Conservation (phyloP, 768 basidiomycete genomes). For the Suillus occidentalis region DNA sequence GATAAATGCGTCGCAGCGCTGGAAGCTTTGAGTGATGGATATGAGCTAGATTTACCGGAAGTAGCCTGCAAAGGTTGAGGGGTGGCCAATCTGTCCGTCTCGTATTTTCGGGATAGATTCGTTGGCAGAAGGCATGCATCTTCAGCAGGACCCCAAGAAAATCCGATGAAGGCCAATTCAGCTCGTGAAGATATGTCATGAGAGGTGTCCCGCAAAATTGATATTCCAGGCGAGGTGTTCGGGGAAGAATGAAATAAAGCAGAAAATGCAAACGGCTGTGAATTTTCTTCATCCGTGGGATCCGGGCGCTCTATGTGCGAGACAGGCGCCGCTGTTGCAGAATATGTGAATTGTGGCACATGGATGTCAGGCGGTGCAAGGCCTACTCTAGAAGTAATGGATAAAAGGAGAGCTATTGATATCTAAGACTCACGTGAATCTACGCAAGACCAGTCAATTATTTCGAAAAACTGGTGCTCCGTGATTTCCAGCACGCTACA, state of each 20-base stretch:
- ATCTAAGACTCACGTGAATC: slow-evolving; percentile 44
- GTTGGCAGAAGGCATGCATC: slow-evolving; percentile 52
- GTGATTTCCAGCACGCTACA: slow-evolving; percentile 58
- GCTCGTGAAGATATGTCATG: slow-evolving; percentile 33
- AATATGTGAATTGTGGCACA: slow-evolving; percentile 71
- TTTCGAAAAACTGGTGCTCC: slow-evolving; percentile 63
- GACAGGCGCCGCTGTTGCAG: slow-evolving; percentile 37
- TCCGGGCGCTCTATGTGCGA: slow-evolving; percentile 29
- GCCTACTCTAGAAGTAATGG: slow-evolving; percentile 34
- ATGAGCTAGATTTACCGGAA: slow-evolving; percentile 12
- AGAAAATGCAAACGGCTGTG: slow-evolving; percentile 75
- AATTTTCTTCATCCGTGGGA: slow-evolving; percentile 31
- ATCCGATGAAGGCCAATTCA: slow-evolving; percentile 69
- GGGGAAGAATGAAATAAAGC: slow-evolving; percentile 76
- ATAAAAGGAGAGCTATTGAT: slow-evolving; percentile 4
- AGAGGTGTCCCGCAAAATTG: slow-evolving; percentile 45
- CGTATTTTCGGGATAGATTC: slow-evolving; percentile 7
- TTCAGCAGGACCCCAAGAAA: slow-evolving; percentile 80
- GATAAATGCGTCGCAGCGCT: slow-evolving; percentile 24
- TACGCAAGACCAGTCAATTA: slow-evolving; percentile 54
- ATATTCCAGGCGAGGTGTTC: slow-evolving; percentile 45
- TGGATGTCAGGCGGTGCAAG: slow-evolving; percentile 56
- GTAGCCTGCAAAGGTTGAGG: slow-evolving; percentile 24
- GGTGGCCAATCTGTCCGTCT: slow-evolving; percentile 16
- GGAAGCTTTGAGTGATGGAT: slow-evolving; percentile 8